A percentile compares a stretch with the other conserved stretches of the same genome.
phyloP scores from a whole-genome alignment of 2,329 filamentous ascomycete species.

The Incumbomyces delicatus region DNA sequence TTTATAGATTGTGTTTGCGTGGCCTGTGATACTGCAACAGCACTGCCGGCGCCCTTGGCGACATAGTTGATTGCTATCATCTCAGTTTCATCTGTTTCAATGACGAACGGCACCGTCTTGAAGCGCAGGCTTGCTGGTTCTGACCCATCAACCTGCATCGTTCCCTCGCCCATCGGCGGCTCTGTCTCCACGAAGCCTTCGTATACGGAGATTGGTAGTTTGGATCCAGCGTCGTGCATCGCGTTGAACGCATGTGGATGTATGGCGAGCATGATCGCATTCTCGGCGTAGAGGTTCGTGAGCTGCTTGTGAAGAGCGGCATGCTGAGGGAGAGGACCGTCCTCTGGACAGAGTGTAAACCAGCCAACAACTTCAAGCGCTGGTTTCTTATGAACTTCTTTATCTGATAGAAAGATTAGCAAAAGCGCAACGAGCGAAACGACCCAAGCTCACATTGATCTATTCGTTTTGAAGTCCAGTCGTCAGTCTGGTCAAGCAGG shows the following conservation, averaged over 20 bases:
- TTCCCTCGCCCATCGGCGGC: conserved; percentile 39
- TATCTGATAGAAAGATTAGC: conserved; percentile 48
- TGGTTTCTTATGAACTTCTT: conserved; percentile 75
- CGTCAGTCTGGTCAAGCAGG: conserved; percentile 46
- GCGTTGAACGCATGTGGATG: conserved; percentile 52
- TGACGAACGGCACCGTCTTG: conserved; percentile 70
- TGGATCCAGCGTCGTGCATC: conserved; percentile 55
- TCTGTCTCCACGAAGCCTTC: conserved; percentile 74
- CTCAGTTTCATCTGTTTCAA: conserved; percentile 91
- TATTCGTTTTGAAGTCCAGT: conserved; percentile 67
- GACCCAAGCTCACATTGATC: conserved; percentile 61
- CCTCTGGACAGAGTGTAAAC: conserved; percentile 68
- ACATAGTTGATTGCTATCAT: conserved; percentile 97
- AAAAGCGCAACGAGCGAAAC: not conserved
- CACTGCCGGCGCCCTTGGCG: conserved; percentile 72
- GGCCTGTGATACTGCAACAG: conserved; percentile 40
- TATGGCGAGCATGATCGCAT: conserved; percentile 79
- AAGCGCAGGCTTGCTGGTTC: conserved; percentile 56
- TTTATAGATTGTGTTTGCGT: conserved; percentile 7
- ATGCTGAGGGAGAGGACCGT: conserved; percentile 58
- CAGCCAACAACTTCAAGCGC: conserved; percentile 81
- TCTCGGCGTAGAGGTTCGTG: conserved; percentile 58
- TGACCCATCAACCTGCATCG: conserved; percentile 63
- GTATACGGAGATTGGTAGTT: conserved; percentile 82
- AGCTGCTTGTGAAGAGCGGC: conserved; percentile 72